These are phyloP conservation scores for Lecanicillium sp. DNA, from an alignment of 2,329 filamentous ascomycete species.

Conservation along the genomic window DNA sequence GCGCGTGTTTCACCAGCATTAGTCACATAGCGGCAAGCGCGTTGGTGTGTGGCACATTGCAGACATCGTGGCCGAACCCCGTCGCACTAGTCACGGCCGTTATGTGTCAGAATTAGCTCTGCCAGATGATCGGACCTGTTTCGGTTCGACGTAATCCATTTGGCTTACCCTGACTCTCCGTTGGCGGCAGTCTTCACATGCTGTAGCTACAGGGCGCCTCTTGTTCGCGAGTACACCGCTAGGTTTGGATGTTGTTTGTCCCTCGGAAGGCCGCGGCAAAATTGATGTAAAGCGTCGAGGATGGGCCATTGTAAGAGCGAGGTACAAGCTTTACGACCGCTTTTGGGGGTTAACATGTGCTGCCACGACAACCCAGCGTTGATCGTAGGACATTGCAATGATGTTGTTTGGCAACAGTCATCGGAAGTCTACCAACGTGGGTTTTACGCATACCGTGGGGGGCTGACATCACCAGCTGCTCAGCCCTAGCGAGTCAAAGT, in stretches of 20 bases:
- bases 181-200: not conserved
- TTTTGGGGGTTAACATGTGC: too few relatives aligned
- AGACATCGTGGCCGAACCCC: not conserved
- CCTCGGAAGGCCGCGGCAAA: not conserved
- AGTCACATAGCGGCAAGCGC: not conserved
- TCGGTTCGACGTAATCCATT: not conserved
- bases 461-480: too few relatives aligned
- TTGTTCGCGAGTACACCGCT: not conserved
- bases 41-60: not conserved
- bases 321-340: too few relatives aligned
- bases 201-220: not conserved
- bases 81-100: not conserved
- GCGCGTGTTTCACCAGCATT: not conserved
- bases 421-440: too few relatives aligned
- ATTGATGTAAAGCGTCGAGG: not conserved
- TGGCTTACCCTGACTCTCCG: not conserved
- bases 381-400: too few relatives aligned
- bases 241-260: not conserved
- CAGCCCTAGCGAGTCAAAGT: too few relatives aligned
- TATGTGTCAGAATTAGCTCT: not conserved
- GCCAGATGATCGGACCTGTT: not conserved
- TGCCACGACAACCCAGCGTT: too few relatives aligned
- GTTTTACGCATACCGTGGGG: too few relatives aligned
- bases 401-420: too few relatives aligned
- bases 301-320: too few relatives aligned